Evolutionary conservation across 1,139 yeast species (phyloP), one percentile per base, ranked within the genome.

Genomic region (Pichia kudriavzevii): DNA sequence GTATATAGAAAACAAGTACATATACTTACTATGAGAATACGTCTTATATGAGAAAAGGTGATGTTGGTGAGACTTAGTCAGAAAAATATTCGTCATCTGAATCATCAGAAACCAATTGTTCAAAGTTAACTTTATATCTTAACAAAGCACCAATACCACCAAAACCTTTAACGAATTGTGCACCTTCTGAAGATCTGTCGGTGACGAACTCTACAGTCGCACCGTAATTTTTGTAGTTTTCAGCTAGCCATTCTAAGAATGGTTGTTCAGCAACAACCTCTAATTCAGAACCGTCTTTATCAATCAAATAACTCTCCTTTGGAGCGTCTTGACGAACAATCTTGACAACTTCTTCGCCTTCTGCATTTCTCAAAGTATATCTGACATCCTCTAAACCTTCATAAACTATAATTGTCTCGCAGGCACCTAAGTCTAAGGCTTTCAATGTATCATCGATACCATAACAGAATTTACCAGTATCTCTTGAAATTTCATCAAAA

Each of bases 121-220:
- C 98, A 56, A 91, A 91, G 67, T 91, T 91, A 51, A 91, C 93
- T 66, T 87, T 87, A 66, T 91, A 91, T 68, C 98, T 85, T 61
- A 91, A 71, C 55, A 91, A 61, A 41, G 95, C 96, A 61, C 98
- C 98, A 49, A 91, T 75, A 67, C 98, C 98, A 80, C 98, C 98
- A 56, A 91, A 91, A 42, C 98, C 98, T 55, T 79, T 83, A 44
- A 82, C 94, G 62, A 91, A 91, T 67, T 91, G 98, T 30, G 97
- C 94, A 67, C 98, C 98, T 64, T 91, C 98, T 34, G 94, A 80
- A 25, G 95, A 83, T 64, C 84, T 79, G 66, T 91, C 98, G 34
- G 97, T 83, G 49, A 91, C 95, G 53, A 91, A 91, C 65, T 91
- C 98, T 51, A 91, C 72, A 45, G 81, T 78, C 37, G 98, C 95